Conservation (phyloP, 352 stramenopile species). For the Pythium dissotocum region DNA sequence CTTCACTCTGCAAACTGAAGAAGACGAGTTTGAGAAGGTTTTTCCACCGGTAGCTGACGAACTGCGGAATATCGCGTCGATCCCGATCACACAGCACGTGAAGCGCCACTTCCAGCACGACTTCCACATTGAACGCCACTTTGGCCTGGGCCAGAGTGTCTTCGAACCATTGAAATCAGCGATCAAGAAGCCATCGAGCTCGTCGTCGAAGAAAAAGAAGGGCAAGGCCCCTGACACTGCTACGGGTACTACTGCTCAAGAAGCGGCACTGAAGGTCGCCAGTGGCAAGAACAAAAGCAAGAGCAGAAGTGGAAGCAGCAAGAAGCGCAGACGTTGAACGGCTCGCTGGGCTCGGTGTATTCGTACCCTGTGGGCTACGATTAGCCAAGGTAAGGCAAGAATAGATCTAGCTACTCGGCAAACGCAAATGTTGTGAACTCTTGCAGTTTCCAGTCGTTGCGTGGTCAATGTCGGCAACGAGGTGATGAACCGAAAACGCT, state of each 20-base stretch:
- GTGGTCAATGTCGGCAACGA: not conserved
- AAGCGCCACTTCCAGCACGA: slow-evolving; percentile 50
- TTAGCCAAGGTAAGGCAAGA: not conserved
- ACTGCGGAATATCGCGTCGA: slow-evolving; percentile 49
- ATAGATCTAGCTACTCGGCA: not conserved
- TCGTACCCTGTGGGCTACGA: not conserved
- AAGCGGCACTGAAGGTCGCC: not conserved
- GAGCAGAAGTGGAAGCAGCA: slow-evolving; percentile 33
- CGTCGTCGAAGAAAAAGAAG: slow-evolving; percentile 31
- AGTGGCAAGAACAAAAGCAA: slow-evolving; percentile 32
- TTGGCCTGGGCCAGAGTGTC: slow-evolving; percentile 68
- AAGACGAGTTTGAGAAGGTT: slow-evolving; percentile 27
- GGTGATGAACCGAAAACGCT: not conserved
- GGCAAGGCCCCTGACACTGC: slow-evolving; percentile 15
- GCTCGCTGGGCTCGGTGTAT: not conserved
- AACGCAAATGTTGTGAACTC: not conserved
- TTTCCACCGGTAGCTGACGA: slow-evolving; percentile 32
- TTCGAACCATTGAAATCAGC: slow-evolving; percentile 66
- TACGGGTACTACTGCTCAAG: not conserved
- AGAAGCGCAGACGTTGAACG: slow-evolving; percentile 46
- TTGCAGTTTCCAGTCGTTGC: not conserved
- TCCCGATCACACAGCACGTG: slow-evolving; percentile 59
- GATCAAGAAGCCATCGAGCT: slow-evolving; percentile 37
- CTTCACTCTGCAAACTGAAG: slow-evolving; percentile 33
- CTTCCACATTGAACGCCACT: slow-evolving; percentile 72